These are phyloP conservation scores for Helianthus tuberosus DNA, from an alignment of 129 eudicot genomes.

Conservation along the genomic window DNA sequence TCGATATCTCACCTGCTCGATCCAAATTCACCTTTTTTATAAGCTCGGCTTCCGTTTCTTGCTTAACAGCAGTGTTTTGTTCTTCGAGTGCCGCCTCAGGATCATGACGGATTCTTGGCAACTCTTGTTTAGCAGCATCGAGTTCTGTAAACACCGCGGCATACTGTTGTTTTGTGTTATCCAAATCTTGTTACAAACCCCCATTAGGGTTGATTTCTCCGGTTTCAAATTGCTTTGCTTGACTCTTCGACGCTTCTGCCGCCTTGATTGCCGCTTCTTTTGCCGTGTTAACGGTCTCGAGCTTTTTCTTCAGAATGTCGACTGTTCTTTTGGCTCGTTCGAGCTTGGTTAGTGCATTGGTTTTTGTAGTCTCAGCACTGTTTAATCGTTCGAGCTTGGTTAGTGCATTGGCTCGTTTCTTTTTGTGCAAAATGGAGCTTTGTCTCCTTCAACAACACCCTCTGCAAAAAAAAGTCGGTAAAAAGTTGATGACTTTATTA, in stretches of 20 bases:
- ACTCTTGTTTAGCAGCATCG: too few species aligned
- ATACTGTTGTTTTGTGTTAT: constrained; percentile 47
- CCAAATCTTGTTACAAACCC: constrained; percentile 44
- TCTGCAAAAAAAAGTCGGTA: constrained; percentile 32
- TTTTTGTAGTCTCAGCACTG: constrained; percentile 75
- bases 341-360: constrained; percentile 78
- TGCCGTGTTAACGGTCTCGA: constrained; percentile 55
- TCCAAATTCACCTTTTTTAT: too few species aligned
- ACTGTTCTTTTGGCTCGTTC: constrained; percentile 73
- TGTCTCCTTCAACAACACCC: constrained; percentile 77
- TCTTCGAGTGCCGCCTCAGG: too few species aligned
- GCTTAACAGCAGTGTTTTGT: too few species aligned
- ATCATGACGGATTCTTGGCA: too few species aligned
- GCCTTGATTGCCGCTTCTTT: constrained; percentile 62
- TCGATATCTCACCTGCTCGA: too few species aligned
- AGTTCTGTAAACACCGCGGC: too few species aligned
- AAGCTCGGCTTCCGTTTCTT: too few species aligned
- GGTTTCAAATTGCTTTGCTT: constrained; percentile 54
- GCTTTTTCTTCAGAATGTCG: constrained; percentile 68
- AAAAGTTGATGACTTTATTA: not conserved
- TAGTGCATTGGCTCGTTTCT: too few species aligned
- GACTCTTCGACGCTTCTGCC: constrained; percentile 32
- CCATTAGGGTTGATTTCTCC: constrained; percentile 39
- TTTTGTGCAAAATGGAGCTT: constrained; percentile 80
- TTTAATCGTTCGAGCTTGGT: constrained; percentile 71